Evolutionary conservation across 805 yeast species (phyloP), one percentile per base, ranked within the genome.

Genomic region (Debaryomyces hansenii): DNA sequence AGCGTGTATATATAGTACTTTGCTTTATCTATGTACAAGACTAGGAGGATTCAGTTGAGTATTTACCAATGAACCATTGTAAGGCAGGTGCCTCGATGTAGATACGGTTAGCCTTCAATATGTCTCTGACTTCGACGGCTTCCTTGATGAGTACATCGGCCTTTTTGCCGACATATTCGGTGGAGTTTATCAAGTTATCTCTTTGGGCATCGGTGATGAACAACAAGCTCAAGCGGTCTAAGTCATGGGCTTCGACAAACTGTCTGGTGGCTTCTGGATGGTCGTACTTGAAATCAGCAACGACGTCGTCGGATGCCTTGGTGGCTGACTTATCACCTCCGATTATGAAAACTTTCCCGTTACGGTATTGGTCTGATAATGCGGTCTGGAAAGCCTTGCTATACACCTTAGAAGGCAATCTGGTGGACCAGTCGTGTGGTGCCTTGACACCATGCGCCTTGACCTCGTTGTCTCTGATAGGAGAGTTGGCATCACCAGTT

Each of bases 401-500:
- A 67, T 92, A 94, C 10, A 86, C 77, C 62, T 88, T 84, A 31
- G 63, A 62, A 18, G 95, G 95, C 55, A 94, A 75, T 9, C 77
- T 81, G 2, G 97, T 85, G 24, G 90, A 78, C 78, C 85, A 83
- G 64, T 92, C 96, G 59, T 87, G 90, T 41, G 96, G 96, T 3
- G 97, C 97, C 45, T 79, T 81, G 63, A 94, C 84, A 12, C 94
- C 97, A 58, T 85, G 81, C 0, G 98, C 97, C 57, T 85, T 77
- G 44, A 92, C 90, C 64, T 96, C 97, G 60, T 87, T 89, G 59
- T 82, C 83, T 71, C 96, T 84, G 38, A 84, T 86, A 41, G 99
- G 99, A 20, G 96, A 89, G 60, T 91, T 92, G 48, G 87, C 90
- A 69, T 91, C 97, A 73, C 99, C 99, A 45, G 82, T 85, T 76